phyloP scores from a whole-genome alignment of 768 basidiomycete genomes.

The Russula griseocarnosa region DNA sequence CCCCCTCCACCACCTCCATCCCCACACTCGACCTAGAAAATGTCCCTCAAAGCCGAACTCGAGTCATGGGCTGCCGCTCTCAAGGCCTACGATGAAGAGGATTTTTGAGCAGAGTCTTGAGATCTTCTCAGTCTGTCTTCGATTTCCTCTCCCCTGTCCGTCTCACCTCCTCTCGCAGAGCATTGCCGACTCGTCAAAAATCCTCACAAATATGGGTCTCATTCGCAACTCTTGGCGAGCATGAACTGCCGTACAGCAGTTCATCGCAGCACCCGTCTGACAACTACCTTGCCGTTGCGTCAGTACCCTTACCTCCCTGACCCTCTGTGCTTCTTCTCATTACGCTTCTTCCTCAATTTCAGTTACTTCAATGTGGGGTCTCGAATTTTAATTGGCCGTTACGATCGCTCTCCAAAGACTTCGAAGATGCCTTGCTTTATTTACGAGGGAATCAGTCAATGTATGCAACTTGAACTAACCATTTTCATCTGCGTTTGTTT shows the following conservation, averaged over 20 bases:
- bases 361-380: constrained; percentile 90
- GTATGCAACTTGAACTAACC: constrained; percentile 41
- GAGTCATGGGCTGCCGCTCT: constrained; percentile 87
- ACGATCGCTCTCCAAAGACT: constrained; percentile 69
- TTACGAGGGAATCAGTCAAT: constrained; percentile 82
- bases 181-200: constrained; percentile 86
- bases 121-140: constrained; percentile 63
- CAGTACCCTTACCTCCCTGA: constrained; percentile 35
- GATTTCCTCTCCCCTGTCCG: neutral
- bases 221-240: constrained; percentile 89
- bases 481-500: neutral
- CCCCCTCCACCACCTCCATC: neutral
- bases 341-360: constrained; percentile 16
- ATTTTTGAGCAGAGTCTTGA: constrained; percentile 73
- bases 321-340: constrained; percentile 12
- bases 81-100: constrained; percentile 80
- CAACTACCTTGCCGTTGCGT: constrained; percentile 85
- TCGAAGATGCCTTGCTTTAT: constrained; percentile 77
- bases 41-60: constrained; percentile 55
- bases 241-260: constrained; percentile 81
- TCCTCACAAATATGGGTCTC: constrained; percentile 88
- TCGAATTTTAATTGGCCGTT: constrained; percentile 80
- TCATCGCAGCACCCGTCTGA: constrained; percentile 68
- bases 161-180: constrained; percentile 37
- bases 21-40: constrained; percentile 12